Conservation (phyloP, 371 early-diverging fungal species). For the Rhizopus delemar region DNA sequence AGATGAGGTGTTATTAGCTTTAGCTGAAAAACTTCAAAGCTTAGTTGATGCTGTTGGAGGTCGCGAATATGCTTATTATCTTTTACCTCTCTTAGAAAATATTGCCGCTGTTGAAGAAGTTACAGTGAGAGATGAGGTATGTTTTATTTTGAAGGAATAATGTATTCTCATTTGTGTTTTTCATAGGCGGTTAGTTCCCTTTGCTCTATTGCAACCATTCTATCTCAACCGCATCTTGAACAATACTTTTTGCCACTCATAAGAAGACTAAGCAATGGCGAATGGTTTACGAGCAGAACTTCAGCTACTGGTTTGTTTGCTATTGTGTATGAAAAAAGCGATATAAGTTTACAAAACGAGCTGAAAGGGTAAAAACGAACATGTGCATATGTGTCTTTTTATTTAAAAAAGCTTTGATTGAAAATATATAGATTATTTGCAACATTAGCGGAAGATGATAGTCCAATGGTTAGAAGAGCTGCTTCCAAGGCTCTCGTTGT, state of each 20-base stretch:
- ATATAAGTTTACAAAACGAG: slow-evolving; percentile 77
- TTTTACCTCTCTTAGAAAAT: slow-evolving; percentile 91
- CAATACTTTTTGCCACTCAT: slow-evolving; percentile 88
- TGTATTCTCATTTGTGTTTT: no score
- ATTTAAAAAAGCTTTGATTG: no score
- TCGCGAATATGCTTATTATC: slow-evolving; percentile 77
- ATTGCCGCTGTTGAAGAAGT: slow-evolving; percentile 97
- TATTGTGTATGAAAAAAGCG: slow-evolving; percentile 71
- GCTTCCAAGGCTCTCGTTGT: slow-evolving; percentile 92
- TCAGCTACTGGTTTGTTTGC: slow-evolving; percentile 93
- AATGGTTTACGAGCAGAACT: slow-evolving; percentile 97
- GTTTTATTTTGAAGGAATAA: slow-evolving; percentile 45
- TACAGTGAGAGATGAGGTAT: slow-evolving; percentile 92
- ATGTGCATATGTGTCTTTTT: slow-evolving; percentile 34
- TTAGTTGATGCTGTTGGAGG: slow-evolving; percentile 94
- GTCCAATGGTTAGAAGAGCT: slow-evolving; percentile 97
- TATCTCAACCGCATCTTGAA: slow-evolving; percentile 81
- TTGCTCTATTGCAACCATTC: slow-evolving; percentile 71
- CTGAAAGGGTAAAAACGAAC: slow-evolving; percentile 75
- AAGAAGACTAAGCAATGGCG: slow-evolving; percentile 86
- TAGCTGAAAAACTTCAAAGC: slow-evolving; percentile 91
- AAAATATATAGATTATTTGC: slow-evolving; percentile 55
- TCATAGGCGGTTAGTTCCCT: slow-evolving; percentile 92
- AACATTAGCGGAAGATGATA: slow-evolving; percentile 60
- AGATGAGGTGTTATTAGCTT: slow-evolving; percentile 91